phyloP scores from a whole-genome alignment of 106 monocot species.

The Dendrobium nobile region DNA sequence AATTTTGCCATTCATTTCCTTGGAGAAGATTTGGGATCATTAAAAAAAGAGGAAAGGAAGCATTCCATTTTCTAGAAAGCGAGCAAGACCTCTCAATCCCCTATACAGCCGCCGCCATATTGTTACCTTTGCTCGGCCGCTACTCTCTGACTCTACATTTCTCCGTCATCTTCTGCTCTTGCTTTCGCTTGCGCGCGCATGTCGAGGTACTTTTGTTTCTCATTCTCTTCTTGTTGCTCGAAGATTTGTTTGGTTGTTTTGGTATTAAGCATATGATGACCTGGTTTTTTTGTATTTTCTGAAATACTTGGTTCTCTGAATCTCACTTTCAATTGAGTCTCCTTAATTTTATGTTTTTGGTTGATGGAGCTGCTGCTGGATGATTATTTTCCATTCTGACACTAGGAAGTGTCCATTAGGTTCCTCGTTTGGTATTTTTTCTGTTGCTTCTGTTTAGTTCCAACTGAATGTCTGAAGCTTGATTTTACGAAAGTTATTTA shows the following conservation, averaged over 20 bases:
- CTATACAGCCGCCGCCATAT: not conserved
- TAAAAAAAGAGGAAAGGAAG: not conserved
- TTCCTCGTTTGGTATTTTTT: not conserved
- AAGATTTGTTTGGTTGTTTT: not conserved
- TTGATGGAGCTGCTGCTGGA: not conserved
- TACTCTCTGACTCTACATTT: not conserved
- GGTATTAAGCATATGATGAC: not conserved
- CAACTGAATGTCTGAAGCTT: not conserved
- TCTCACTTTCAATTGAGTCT: not conserved
- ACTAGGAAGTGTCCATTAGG: not conserved
- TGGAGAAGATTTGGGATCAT: not conserved
- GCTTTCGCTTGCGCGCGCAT: not conserved
- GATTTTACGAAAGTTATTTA: not conserved
- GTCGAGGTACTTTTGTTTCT: not conserved
- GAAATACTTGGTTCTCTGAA: not conserved
- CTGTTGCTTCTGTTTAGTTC: not conserved
- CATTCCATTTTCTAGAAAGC: not conserved
- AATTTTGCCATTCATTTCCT: not conserved
- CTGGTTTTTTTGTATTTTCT: not conserved
- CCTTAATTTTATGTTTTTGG: not conserved
- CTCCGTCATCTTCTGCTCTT: not conserved
- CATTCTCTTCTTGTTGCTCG: not conserved
- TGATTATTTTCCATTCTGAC: not conserved
- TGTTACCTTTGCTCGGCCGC: not conserved
- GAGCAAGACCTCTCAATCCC: not conserved